phyloP scores from a whole-genome alignment of 78 protist genomes.

The Dictyostelium purpureum region DNA sequence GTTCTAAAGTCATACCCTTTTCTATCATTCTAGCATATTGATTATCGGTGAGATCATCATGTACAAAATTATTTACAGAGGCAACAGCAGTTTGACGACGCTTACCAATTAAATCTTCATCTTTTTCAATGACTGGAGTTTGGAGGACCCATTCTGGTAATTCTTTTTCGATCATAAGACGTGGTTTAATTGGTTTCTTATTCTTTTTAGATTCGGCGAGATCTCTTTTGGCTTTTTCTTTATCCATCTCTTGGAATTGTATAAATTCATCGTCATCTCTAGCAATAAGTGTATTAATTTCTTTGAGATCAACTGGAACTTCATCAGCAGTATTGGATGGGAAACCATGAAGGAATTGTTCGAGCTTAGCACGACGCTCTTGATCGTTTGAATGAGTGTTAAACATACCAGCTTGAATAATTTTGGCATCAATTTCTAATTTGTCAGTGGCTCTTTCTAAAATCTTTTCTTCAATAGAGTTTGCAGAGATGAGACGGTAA shows the following conservation, averaged over 20 bases:
- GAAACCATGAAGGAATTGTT: slow-evolving; percentile 79
- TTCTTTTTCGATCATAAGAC: slow-evolving; percentile 60
- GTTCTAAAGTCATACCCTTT: slow-evolving; percentile 37
- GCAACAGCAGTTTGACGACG: not conserved
- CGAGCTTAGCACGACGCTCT: slow-evolving; percentile 72
- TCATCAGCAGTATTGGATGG: slow-evolving; percentile 27
- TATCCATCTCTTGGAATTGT: slow-evolving; percentile 81
- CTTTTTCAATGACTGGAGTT: slow-evolving; percentile 3
- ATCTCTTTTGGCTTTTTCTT: not conserved
- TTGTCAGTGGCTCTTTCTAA: slow-evolving; percentile 92
- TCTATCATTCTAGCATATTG: slow-evolving; percentile 45
- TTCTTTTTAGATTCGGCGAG: slow-evolving; percentile 12
- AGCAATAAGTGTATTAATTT: slow-evolving; percentile 66
- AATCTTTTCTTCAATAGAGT: slow-evolving; percentile 92
- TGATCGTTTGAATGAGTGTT: slow-evolving; percentile 77
- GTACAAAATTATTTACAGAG: not conserved
- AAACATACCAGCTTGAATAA: slow-evolving; percentile 93
- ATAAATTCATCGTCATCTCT: slow-evolving; percentile 69
- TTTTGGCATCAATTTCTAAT: slow-evolving; percentile 91
- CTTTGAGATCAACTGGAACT: slow-evolving; percentile 35
- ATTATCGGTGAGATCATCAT: slow-evolving; percentile 38
- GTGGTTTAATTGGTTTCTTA: not conserved
- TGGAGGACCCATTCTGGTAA: slow-evolving; percentile 65
- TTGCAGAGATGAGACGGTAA: slow-evolving; percentile 91
- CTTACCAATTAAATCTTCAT: slow-evolving; percentile 15